Base-by-base conservation (phyloP, 108 stramenopile species). In the Nitzschia sp. region DNA sequence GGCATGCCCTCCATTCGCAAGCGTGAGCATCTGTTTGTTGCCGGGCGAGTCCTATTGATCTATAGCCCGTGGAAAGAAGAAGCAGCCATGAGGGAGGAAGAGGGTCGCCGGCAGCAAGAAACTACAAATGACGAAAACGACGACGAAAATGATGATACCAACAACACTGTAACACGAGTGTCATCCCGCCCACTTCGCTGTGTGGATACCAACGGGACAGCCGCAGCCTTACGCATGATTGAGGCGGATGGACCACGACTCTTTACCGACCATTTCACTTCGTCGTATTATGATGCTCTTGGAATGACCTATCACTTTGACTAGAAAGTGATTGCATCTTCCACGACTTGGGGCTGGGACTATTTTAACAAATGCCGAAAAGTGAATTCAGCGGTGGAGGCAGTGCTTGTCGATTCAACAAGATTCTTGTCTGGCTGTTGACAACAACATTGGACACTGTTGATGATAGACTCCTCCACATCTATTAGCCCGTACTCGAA, bases 201-300 rank as follows among this genome's bases (percentile, higher is more conserved):
- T 34, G 59, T 85, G 0, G 81, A 81, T 71, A 84, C 84, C 1
- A 54, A 85, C 55, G 89, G 89, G 23, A 86, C 83, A 19, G 64
- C 62, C 27, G 36, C 75, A 2, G 74, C 72, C 31, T 70, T 90
- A 38, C 80, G 81, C 48, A 45, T 54, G 45, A 74, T 90, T 42
- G 89, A 90, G 56, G 46, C 87, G 25, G 85, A 83, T 46, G 85
- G 84, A n/a, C 63, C 67, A 33, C 42, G 68, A 45, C 79, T 85
- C 55, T 70, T 86, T n/a, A 78, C 81, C 1, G 85, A 91, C 78
- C 90, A 91, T 64, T 56, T 86, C n/a, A 83, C 85, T 29, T 64
- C 81, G 1, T 78, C 82, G 0, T 83, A 87, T 47, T 70, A 59
- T 68, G 71, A 77, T n/a, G 59, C 57, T 38, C 69, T 77, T 1